A percentile compares a stretch with the other conserved stretches of the same genome.
Conservation (phyloP, 2,329 filamentous ascomycete genomes). For the Colletotrichum paranaense region DNA sequence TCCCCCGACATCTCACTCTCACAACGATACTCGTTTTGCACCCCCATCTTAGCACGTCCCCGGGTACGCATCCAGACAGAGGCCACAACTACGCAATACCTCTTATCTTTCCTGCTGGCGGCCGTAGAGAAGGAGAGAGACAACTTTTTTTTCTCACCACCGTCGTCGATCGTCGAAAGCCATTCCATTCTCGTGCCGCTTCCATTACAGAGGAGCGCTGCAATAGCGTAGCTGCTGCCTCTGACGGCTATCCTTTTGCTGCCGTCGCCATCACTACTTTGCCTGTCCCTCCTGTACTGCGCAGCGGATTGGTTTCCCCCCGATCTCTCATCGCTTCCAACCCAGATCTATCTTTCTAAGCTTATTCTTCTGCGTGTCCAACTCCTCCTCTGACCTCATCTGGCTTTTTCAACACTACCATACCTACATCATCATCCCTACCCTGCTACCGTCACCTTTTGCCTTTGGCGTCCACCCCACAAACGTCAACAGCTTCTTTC, state of each 20-base stretch:
- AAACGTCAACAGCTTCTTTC: slow-evolving; percentile 43
- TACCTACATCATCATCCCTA: slow-evolving; percentile 30
- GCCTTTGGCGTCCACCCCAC: slow-evolving; percentile 41
- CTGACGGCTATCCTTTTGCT: slow-evolving; percentile 23
- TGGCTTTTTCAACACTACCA: slow-evolving; percentile 39
- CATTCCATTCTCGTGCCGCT: slow-evolving; percentile 31
- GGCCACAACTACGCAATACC: slow-evolving; percentile 24
- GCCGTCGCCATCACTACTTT: not conserved
- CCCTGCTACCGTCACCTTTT: slow-evolving; percentile 38
- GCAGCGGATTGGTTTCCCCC: not conserved
- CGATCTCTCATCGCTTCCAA: slow-evolving; percentile 10
- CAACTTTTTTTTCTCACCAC: slow-evolving; percentile 4
- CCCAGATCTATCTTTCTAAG: slow-evolving; percentile 7
- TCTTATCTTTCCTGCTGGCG: not conserved
- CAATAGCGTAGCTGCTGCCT: slow-evolving; percentile 36
- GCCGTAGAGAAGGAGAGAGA: not conserved
- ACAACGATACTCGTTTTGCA: slow-evolving; percentile 33
- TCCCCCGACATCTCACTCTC: slow-evolving; percentile 31
- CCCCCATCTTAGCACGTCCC: slow-evolving; percentile 23
- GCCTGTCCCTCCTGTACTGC: not conserved
- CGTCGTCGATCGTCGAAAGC: slow-evolving; percentile 31
- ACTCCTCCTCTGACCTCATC: slow-evolving; percentile 54
- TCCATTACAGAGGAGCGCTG: slow-evolving; percentile 34
- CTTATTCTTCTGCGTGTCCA: slow-evolving; percentile 20
- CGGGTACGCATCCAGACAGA: slow-evolving; percentile 23